These are phyloP conservation scores for Penicillium lagena DNA, from an alignment of 495 filamentous ascomycete genomes.

Conservation along the genomic window DNA sequence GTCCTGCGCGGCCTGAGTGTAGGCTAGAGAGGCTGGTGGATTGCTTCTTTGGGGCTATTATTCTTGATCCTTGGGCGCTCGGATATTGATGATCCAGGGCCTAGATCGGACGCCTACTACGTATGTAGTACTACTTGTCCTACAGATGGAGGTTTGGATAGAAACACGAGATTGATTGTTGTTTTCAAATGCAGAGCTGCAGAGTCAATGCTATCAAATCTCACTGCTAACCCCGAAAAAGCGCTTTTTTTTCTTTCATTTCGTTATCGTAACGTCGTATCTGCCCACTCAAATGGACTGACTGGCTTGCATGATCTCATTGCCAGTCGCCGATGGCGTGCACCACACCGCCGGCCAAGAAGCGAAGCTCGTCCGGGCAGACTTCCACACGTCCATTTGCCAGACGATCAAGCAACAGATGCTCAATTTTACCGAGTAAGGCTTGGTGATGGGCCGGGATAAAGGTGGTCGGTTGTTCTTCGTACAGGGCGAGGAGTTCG, in stretches of 20 bases:
- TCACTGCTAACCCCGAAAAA: no score
- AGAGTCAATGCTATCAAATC: no score
- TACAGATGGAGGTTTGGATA: background rate
- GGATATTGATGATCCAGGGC: no score
- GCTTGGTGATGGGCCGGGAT: conserved; percentile 3
- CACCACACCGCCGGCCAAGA: conserved; percentile 36
- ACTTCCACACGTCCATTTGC: conserved; percentile 25
- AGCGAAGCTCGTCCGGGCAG: conserved; percentile 34
- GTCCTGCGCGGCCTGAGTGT: no score
- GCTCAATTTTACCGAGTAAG: conserved; percentile 30
- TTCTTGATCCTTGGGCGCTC: no score
- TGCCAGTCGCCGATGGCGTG: conserved; percentile 31
- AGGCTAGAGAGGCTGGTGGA: no score
- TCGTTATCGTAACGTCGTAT: conserved; percentile 14
- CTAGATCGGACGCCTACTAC: no score
- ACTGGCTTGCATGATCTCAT: background rate
- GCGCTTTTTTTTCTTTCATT: background rate
- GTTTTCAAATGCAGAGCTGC: background rate
- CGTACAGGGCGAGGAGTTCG: conserved; percentile 23
- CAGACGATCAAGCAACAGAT: conserved; percentile 28
- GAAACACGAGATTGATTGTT: background rate
- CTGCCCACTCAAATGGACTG: background rate
- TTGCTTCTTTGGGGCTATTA: no score
- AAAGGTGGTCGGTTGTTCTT: conserved; percentile 3
- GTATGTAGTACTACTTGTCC: no score